Evolutionary conservation across 2,329 filamentous ascomycete species (phyloP).

Genomic region (Sporothrix mexicana): DNA sequence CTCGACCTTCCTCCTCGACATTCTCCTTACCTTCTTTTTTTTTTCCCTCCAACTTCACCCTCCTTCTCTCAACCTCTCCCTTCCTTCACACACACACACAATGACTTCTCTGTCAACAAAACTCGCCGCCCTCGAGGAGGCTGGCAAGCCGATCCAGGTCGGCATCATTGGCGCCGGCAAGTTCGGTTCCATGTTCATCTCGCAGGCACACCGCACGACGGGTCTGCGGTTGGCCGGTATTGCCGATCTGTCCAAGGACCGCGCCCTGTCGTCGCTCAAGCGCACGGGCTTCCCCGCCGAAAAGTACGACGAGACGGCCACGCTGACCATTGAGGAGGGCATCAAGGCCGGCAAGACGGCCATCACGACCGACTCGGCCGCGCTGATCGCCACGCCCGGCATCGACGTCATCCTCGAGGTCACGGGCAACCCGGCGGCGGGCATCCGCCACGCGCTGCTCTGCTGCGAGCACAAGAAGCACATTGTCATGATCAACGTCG

Average conservation of each 20-base stretch:
- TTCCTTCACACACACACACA: constrained; percentile 23
- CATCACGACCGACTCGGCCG: constrained; percentile 51
- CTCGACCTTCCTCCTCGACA: not conserved
- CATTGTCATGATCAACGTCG: constrained; percentile 56
- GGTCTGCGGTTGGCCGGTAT: constrained; percentile 53
- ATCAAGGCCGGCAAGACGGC: constrained; percentile 50
- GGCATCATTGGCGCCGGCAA: constrained; percentile 55
- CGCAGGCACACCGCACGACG: constrained; percentile 51
- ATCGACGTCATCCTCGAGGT: constrained; percentile 54
- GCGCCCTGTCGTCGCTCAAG: constrained; percentile 49
- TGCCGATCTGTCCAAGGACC: constrained; percentile 50
- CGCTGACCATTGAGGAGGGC: constrained; percentile 47
- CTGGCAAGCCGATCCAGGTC: constrained; percentile 50
- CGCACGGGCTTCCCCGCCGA: constrained; percentile 49
- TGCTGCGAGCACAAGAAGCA: constrained; percentile 56
- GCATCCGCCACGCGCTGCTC: constrained; percentile 51
- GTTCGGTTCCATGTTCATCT: constrained; percentile 56
- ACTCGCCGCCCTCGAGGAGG: constrained; percentile 48
- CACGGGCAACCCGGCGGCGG: constrained; percentile 51
- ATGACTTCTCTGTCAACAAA: constrained; percentile 52
- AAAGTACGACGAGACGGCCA: constrained; percentile 47
- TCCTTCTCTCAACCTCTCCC: not conserved
- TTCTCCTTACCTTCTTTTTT: not conserved
- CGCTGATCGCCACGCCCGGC: constrained; percentile 50
- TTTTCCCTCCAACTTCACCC: not conserved